Evolutionary conservation across 2,329 filamentous ascomycete species (phyloP), one percentile per base, ranked within the genome.

Genomic region (Arachnopeziza araneosa): DNA sequence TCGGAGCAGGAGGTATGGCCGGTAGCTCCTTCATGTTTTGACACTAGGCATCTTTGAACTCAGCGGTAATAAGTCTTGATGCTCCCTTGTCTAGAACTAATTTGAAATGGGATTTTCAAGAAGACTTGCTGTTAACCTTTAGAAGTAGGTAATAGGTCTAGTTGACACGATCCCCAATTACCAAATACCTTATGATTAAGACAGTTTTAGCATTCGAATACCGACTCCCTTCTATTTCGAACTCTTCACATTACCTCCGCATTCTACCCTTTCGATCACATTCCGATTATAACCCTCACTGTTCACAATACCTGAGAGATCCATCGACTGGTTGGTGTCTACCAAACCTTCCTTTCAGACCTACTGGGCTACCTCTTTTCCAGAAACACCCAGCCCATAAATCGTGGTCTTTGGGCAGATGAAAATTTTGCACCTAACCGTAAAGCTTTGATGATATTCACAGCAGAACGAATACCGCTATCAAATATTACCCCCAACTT

Each of bases 401-500:
- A 86, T 77, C 23, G 81, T 4, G 83, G 83, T 58, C 84, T 72
- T 2, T 82, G 83, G 10, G 87, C 76, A 14, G 85, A 72, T 1
- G 86, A 82, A 2, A 77, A 81, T 65, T 83, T 80, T 0, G 83
- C 85, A 1, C 84, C 77, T 1, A 83, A 68, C 1, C 79, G 78
- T 1, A 83, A 69, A 1, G 82, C 82, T 68, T 85, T 85, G 72
- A 85, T 80, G 12, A 84, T 76, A 68, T 86, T 83, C 0, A 77
- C 80, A 0, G 81, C 83, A 17, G 78, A 77, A 49, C 83, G 69
- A 32, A 85, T 79, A 0, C 83, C 82, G 12, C 77, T 80, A 66
- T 89, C 87, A 19, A 89, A 80, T 51, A 88, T 78, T 22, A 89
- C 76, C 0, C 80, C 80, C n/a, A 87, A 75, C 60, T 77, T 78